Conservation (phyloP, 1,139 yeast genomes). For the Taiozyma sp. region DNA sequence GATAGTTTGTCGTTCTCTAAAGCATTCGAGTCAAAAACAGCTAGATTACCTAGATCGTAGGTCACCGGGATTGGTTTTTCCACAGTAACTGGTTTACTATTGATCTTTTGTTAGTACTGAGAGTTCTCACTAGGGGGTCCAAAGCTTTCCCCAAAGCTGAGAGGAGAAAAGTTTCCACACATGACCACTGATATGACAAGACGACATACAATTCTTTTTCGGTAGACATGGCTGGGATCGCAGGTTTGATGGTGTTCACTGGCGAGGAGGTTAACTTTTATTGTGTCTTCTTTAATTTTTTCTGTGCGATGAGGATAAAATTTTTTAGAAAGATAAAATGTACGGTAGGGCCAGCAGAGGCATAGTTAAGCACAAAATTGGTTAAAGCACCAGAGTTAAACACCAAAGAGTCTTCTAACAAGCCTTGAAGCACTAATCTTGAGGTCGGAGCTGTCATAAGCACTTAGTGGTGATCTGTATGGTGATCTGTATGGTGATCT, state of each 20-base stretch:
- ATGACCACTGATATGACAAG: neutral
- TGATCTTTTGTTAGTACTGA: conserved; percentile 4
- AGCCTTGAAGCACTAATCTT: conserved; percentile 25
- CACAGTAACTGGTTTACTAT: conserved; percentile 62
- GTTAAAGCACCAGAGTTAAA: conserved; percentile 11
- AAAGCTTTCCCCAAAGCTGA: neutral
- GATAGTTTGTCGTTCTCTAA: conserved; percentile 55
- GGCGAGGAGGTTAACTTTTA: neutral
- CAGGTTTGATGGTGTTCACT: neutral
- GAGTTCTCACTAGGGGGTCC: neutral
- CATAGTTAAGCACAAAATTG: neutral
- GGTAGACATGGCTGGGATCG: conserved; percentile 6
- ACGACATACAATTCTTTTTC: conserved; percentile 10
- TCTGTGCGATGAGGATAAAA: conserved; percentile 15
- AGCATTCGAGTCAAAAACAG: conserved; percentile 86
- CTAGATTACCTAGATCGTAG: conserved; percentile 82
- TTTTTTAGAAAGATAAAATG: conserved; percentile 1
- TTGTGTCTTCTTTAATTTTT: neutral
- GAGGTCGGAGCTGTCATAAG: neutral
- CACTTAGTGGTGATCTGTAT: conserved; percentile 3
- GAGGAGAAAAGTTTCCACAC: no score
- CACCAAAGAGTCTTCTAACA: conserved; percentile 30
- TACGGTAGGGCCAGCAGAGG: conserved; percentile 1
- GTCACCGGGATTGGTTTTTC: conserved; percentile 84
- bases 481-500: conserved; percentile 4